Base-by-base conservation (phyloP, 257 asterid genomes). In the Buddleja alternifolia region DNA sequence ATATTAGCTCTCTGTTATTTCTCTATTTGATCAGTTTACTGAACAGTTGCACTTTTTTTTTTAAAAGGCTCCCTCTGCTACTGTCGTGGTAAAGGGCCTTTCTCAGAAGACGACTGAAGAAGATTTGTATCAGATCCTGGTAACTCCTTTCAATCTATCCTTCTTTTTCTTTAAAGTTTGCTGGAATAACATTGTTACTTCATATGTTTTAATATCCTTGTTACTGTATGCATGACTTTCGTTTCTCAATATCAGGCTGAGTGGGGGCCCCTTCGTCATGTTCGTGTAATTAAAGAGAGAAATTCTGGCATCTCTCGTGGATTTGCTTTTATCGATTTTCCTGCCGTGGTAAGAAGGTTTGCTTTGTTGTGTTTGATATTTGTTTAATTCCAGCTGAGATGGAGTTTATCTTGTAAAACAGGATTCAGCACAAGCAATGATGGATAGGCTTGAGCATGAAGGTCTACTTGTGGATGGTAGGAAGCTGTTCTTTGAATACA, bases 261-360 rank as follows among this genome's bases (percentile, higher is more conserved):
- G 79, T 94, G 99, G 99, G 99, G 96, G 62, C 99, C 99, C 60
- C 90, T 94, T 42, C 96, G 95, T 53, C 96, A 91, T 79, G 95
- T 94, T 69, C 96, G 99, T 68, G 96, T 94, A 68, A 94, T 94
- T 80, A 94, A 86, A 87, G 99, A 94, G 74, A 83, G 97, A 46
- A 87, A 76, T 81, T 89, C 97, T 73, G 99, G 96, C 67, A 55
- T 79, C 76, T 94, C 99, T 67, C 97, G 99, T 58, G 99, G 99
- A 72, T 94, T 94, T 83, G 96, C 99, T 67, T 94, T 94, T 82
- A 86, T 94, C 74, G 99, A 94, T 81, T 94, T 91, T 67, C 97
- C 96, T 42, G 81, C 96, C 24, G 91, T 82, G 97, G 99, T 94
- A 91, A 64, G 88, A 34, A 72, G 62, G 63, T 61, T 36, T 60